A percentile compares a stretch with the other conserved stretches of the same genome.
Evolutionary conservation across 2,329 filamentous ascomycete species (phyloP).

Genomic region (Diaporthe citrichinensis): DNA sequence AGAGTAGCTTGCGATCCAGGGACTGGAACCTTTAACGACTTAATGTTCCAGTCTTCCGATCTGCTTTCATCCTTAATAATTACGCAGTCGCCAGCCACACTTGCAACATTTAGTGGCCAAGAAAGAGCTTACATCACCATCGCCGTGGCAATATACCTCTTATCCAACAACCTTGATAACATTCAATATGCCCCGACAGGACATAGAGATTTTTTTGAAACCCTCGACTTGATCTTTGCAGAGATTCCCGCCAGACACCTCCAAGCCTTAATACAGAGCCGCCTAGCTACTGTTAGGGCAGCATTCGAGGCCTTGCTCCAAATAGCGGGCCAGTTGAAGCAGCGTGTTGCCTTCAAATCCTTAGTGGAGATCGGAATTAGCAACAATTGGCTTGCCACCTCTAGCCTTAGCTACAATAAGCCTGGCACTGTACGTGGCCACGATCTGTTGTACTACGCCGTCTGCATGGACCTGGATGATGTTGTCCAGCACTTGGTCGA

Average conservation of each 20-base stretch:
- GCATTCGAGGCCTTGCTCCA: not conserved
- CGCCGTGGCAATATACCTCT: not conserved
- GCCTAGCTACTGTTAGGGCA: not conserved
- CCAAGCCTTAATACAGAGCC: not conserved
- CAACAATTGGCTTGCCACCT: not conserved
- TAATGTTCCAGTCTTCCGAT: not conserved
- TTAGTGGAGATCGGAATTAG: not conserved
- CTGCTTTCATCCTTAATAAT: not conserved
- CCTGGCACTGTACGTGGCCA: not conserved
- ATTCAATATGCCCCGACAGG: too few species aligned
- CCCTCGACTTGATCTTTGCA: not conserved
- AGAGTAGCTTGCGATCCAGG: not conserved
- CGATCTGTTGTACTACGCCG: not conserved
- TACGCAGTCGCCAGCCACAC: not conserved
- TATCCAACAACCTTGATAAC: not conserved
- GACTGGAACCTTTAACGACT: not conserved
- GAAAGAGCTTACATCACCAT: not conserved
- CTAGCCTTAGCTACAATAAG: too few species aligned
- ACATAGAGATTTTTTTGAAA: not conserved
- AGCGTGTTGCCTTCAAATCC: not conserved
- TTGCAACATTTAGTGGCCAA: not conserved
- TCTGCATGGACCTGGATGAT: not conserved
- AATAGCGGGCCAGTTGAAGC: not conserved
- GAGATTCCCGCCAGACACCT: not conserved
- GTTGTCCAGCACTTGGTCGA: not conserved